A percentile compares a stretch with the other conserved stretches of the same genome.
These are phyloP conservation scores for Euphorbia tirucalli DNA, from an alignment of 345 rosid species.

Conservation along the genomic window DNA sequence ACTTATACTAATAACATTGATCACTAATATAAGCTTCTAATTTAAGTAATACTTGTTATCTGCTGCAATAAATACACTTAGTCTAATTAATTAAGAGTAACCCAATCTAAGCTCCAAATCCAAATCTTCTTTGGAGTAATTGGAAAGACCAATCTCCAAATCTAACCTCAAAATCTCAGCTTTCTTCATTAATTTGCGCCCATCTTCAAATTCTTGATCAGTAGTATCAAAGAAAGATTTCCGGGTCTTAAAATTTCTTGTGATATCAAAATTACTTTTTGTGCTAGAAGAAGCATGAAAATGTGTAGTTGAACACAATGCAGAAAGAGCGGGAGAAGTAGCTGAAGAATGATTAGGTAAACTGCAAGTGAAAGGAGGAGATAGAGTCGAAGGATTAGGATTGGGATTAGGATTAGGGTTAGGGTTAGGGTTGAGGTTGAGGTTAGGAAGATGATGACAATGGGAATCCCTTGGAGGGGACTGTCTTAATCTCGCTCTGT, in stretches of 20 bases:
- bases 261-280: slow-evolving; percentile 21
- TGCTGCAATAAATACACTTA: background rate
- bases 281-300: slow-evolving; percentile 34
- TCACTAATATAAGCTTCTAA: background rate
- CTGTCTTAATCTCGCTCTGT: slow-evolving; percentile 83
- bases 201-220: slow-evolving; percentile 26
- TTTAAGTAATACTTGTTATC: no score
- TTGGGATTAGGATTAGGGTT: slow-evolving; percentile 58
- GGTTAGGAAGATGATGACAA: slow-evolving; percentile 53
- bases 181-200: slow-evolving; percentile 37
- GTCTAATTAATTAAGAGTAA: slow-evolving; percentile 33
- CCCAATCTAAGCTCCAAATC: slow-evolving; percentile 98
- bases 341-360: slow-evolving; percentile 30
- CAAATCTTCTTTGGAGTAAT: slow-evolving; percentile 53
- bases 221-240: slow-evolving; percentile 21
- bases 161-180: slow-evolving; percentile 48
- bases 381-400: slow-evolving; percentile 12
- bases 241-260: slow-evolving; percentile 8
- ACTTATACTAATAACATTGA: background rate
- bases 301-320: slow-evolving; percentile 39
- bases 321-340: slow-evolving; percentile 24
- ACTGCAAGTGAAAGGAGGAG: slow-evolving; percentile 31
- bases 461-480: slow-evolving; percentile 54
- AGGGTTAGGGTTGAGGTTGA: slow-evolving; percentile 39
- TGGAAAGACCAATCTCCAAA: slow-evolving; percentile 61